Conservation (phyloP, 352 stramenopile genomes). For the Phytophthora brassicae region DNA sequence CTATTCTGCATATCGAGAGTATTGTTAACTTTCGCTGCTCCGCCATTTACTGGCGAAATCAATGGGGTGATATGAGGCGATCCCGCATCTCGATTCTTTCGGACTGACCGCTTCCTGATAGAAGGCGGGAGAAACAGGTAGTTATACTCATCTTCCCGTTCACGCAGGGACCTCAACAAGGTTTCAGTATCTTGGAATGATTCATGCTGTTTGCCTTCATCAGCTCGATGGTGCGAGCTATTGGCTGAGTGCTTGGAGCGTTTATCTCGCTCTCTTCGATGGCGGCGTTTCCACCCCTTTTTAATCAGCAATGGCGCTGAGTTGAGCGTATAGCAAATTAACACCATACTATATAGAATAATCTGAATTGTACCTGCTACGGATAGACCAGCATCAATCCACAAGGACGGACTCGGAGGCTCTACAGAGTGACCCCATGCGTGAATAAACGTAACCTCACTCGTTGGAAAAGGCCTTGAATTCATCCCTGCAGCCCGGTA, state of each 20-base stretch:
- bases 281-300: slow-evolving; percentile 66
- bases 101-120: slow-evolving; percentile 9
- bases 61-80: slow-evolving; percentile 7
- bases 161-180: slow-evolving; percentile 53
- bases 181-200: slow-evolving; percentile 69
- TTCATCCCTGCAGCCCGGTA: slow-evolving; percentile 57
- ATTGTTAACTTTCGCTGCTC: slow-evolving; percentile 2
- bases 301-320: slow-evolving; percentile 67
- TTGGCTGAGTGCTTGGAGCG: slow-evolving; percentile 45
- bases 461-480: slow-evolving; percentile 52
- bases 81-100: slow-evolving; percentile 1
- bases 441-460: slow-evolving; percentile 38
- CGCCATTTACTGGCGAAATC: neutral
- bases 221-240: slow-evolving; percentile 26
- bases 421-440: slow-evolving; percentile 14
- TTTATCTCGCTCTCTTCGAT: slow-evolving; percentile 39
- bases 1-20: neutral
- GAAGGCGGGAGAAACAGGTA: slow-evolving; percentile 54
- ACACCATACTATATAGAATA: slow-evolving; percentile 44
- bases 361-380: slow-evolving; percentile 59
- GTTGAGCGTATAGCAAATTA: slow-evolving; percentile 70
- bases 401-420: slow-evolving; percentile 26
- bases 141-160: slow-evolving; percentile 66
- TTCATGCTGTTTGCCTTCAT: slow-evolving; percentile 44
- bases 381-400: slow-evolving; percentile 40